These are phyloP conservation scores for Monosporozyma aerobia DNA, from an alignment of 805 yeast species.

Conservation along the genomic window DNA sequence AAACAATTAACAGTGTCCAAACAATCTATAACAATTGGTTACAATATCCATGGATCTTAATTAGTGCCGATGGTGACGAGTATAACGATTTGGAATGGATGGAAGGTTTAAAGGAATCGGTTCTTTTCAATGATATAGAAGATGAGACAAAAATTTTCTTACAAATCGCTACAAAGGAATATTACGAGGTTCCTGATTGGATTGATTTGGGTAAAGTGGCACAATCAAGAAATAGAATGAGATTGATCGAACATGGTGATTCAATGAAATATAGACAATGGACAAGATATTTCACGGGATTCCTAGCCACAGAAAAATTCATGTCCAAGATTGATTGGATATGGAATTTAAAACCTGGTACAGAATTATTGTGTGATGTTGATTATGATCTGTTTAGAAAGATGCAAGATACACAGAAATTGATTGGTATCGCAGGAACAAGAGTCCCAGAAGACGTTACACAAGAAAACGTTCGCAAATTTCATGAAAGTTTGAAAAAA, in stretches of 20 bases:
- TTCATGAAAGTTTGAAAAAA: conserved; percentile 47
- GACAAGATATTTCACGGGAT: conserved; percentile 78
- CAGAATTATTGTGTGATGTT: conserved; percentile 62
- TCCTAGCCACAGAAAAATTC: conserved; percentile 58
- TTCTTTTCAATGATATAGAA: not conserved
- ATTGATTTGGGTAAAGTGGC: conserved; percentile 65
- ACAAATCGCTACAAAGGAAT: not conserved
- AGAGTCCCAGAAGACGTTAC: conserved; percentile 58
- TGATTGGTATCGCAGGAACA: conserved; percentile 66
- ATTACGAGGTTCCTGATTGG: conserved; percentile 72
- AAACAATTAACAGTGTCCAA: conserved; percentile 61
- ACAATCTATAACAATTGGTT: conserved; percentile 66
- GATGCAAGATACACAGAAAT: conserved; percentile 61
- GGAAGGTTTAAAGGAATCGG: not conserved
- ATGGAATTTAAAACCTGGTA: conserved; percentile 86
- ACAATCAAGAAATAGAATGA: conserved; percentile 46
- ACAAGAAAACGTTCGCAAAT: conserved; percentile 60
- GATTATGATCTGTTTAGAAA: conserved; percentile 66
- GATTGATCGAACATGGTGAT: conserved; percentile 57
- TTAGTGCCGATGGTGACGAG: conserved; percentile 55
- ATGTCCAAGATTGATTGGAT: conserved; percentile 63
- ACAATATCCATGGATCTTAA: conserved; percentile 86
- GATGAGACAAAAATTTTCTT: conserved; percentile 39
- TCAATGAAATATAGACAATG: conserved; percentile 68
- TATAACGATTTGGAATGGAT: conserved; percentile 33